Evolutionary conservation across 164 flowering plant species (phyloP), one percentile per base, ranked within the genome.

Genomic region (Berberis vulgaris): DNA sequence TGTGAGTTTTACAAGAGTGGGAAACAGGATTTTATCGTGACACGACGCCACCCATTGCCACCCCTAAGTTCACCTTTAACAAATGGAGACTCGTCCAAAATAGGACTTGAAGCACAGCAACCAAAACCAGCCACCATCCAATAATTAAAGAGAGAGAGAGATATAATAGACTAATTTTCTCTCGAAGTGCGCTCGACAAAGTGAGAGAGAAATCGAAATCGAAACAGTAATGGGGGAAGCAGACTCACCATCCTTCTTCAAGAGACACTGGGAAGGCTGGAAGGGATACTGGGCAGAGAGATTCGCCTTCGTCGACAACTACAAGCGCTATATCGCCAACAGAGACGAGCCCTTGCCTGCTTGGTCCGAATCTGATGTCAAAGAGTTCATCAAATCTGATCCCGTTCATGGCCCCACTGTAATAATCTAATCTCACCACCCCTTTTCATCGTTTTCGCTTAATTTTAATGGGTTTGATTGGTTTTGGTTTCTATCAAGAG

Each of bases 341-440:
- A 86, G 84, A 3, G 89, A 86, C 4, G 75, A 69, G 43, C 85
- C 83, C 0, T 75, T 87, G 9, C 93, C 85, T 41, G 70, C 81
- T 42, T 88, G 97, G 97, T 78, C 94, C 44, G 66, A 65, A 12
- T 69, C 87, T 5, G 97, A 85, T 70, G 95, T 93, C 38, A 81
- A 93, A 4, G 83, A 74, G 7, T 93, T 90, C 82, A 83, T 93
- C 63, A 83, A 87, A 62, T 73, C 82, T 12, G 96, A 90, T 80
- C 94, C 92, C 8, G 76, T 93, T 56, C 78, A 93, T 49, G 98
- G 97, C 40, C 95, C 97, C 62, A 45, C 78, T 67, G 94, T 88
- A 80, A 57, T 7, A 8, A 2, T 39, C 12, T 10, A 13, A 42
- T 63, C 45, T 49, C 49, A 26, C 59, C 55, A 49, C 6, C 61